A percentile compares a stretch with the other conserved stretches of the same genome.
Conservation (phyloP, 306 rosid genomes). For the Leucaena leucocephala region DNA sequence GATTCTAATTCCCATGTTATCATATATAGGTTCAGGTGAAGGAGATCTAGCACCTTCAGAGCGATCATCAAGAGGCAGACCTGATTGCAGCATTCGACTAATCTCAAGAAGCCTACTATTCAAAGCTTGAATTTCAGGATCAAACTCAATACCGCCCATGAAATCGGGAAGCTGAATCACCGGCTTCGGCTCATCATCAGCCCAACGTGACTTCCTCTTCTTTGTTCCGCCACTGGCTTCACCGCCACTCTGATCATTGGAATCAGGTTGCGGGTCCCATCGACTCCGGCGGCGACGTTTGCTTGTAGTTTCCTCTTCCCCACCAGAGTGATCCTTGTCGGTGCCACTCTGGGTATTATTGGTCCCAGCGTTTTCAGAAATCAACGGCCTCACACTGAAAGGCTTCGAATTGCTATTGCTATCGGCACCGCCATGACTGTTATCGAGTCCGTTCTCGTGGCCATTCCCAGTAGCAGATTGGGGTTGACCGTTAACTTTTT, state of each 20-base stretch:
- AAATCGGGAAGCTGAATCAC: constrained; percentile 81
- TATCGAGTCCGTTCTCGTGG: constrained; percentile 5
- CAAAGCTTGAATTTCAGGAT: constrained; percentile 79
- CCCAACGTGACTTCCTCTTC: constrained; percentile 96
- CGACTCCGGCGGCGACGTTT: constrained; percentile 83
- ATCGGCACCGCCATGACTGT: constrained; percentile 7
- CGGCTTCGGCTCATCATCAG: constrained; percentile 91
- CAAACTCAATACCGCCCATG: constrained; percentile 81
- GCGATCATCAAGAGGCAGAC: constrained; percentile 88
- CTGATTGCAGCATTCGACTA: constrained; percentile 90
- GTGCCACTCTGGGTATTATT: constrained; percentile 79
- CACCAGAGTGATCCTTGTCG: constrained; percentile 84
- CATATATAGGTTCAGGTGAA: constrained; percentile 94
- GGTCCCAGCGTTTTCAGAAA: constrained; percentile 74
- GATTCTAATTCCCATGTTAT: constrained; percentile 85
- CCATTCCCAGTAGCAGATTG: background rate
- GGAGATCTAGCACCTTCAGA: constrained; percentile 98
- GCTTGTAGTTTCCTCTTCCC: constrained; percentile 91
- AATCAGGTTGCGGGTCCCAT: constrained; percentile 97
- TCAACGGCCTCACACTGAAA: constrained; percentile 45
- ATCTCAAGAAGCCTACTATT: constrained; percentile 75
- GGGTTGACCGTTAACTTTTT: background rate
- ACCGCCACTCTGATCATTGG: constrained; percentile 61
- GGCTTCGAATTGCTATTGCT: constrained; percentile 22
- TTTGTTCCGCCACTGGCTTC: constrained; percentile 63